Percentiles rank a stretch among this genome's conserved stretches.
These are phyloP conservation scores for Arctium lappa DNA, from an alignment of 129 eudicot species.

Conservation along the genomic window DNA sequence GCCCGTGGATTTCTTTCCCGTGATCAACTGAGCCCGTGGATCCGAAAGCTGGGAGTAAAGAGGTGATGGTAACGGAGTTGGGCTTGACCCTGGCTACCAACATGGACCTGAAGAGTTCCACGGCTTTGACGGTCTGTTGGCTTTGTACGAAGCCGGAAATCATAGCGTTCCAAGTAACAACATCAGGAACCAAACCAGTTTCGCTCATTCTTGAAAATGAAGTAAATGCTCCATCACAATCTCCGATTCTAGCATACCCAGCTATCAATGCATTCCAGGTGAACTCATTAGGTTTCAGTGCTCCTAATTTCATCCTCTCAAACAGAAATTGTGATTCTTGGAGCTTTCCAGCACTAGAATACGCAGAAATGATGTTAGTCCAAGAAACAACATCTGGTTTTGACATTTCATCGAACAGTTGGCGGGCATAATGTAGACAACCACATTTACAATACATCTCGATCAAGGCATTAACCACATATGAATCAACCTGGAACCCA, in stretches of 20 bases:
- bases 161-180: slow-evolving; percentile 78
- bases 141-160: slow-evolving; percentile 70
- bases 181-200: slow-evolving; percentile 52
- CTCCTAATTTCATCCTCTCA: slow-evolving; percentile 49
- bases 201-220: slow-evolving; percentile 48
- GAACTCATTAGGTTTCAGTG: slow-evolving; percentile 58
- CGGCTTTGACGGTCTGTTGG: slow-evolving; percentile 38
- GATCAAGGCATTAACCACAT: slow-evolving; percentile 50
- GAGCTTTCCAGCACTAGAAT: slow-evolving; percentile 37
- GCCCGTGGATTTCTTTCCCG: slow-evolving; percentile 70
- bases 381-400: slow-evolving; percentile 65
- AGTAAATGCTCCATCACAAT: slow-evolving; percentile 41
- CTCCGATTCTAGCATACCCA: slow-evolving; percentile 65
- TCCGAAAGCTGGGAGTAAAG: slow-evolving; percentile 57
- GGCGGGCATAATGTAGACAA: slow-evolving; percentile 32
- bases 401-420: slow-evolving; percentile 58
- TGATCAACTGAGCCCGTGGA: slow-evolving; percentile 33
- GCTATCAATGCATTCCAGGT: slow-evolving; percentile 77
- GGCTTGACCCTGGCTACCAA: slow-evolving; percentile 49
- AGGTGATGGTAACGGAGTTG: slow-evolving; percentile 56
- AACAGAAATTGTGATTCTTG: slow-evolving; percentile 41
- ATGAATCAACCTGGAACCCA: slow-evolving; percentile 42
- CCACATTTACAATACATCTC: slow-evolving; percentile 76
- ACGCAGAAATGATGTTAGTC: slow-evolving; percentile 67
- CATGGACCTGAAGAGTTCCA: slow-evolving; percentile 54